Conservation (phyloP, 108 stramenopile genomes). For the Pseudonitzschia multistriata region DNA sequence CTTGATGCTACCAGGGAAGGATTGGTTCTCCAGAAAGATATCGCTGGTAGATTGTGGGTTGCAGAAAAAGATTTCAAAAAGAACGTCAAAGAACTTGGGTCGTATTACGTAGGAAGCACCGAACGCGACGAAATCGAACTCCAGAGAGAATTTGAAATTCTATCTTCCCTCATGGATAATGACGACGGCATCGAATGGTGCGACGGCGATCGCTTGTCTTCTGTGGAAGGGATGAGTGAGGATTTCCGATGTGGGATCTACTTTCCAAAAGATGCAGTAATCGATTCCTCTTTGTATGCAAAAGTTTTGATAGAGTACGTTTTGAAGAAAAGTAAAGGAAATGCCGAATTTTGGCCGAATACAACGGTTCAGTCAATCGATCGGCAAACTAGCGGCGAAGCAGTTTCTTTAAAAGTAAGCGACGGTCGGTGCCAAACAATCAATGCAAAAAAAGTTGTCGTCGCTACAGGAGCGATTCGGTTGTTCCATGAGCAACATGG, state of each 20-base stretch:
- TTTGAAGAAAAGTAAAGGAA: constrained; percentile 4
- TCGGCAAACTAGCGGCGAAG: background rate
- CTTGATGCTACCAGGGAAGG: constrained; percentile 32
- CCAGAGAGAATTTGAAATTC: constrained; percentile 26
- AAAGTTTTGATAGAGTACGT: constrained; percentile 23
- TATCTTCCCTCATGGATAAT: constrained; percentile 14
- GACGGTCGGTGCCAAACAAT: constrained; percentile 1
- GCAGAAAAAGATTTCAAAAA: background rate
- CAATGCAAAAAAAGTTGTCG: constrained; percentile 24
- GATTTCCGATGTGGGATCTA: constrained; percentile 41
- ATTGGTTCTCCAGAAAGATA: constrained; percentile 34
- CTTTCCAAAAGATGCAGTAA: constrained; percentile 45
- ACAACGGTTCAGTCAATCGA: constrained; percentile 10
- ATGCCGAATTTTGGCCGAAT: constrained; percentile 10
- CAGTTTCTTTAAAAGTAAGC: background rate
- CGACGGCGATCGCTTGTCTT: constrained; percentile 21
- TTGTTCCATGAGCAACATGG: constrained; percentile 12
- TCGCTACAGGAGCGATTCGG: constrained; percentile 38
- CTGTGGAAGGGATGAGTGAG: constrained; percentile 24
- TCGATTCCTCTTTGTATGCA: constrained; percentile 42
- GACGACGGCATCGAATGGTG: constrained; percentile 33
- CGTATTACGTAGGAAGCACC: constrained; percentile 34
- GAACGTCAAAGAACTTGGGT: constrained; percentile 33
- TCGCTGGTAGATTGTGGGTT: constrained; percentile 26
- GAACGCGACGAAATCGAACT: constrained; percentile 24